Evolutionary conservation across 1,284 basidiomycete species (phyloP).

Genomic region (Meripilus lineatus): DNA sequence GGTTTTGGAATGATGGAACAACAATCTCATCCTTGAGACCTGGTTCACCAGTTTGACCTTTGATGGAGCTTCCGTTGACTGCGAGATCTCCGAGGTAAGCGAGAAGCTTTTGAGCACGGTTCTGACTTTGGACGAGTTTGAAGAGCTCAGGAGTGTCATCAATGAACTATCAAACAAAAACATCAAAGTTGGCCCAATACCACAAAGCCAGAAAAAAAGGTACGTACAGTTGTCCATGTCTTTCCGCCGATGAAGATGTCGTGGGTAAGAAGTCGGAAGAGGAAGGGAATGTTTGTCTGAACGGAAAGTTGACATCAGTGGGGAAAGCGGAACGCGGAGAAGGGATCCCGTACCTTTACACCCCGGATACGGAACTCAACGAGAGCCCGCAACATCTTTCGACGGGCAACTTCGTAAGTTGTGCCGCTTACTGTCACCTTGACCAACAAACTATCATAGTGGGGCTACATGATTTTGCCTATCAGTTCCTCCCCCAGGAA

Average conservation of each 20-base stretch:
- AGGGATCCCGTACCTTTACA: slow-evolving; percentile 70
- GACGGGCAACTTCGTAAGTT: slow-evolving; percentile 96
- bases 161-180: slow-evolving; percentile 72
- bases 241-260: slow-evolving; percentile 94
- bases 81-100: slow-evolving; percentile 97
- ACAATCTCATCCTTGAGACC: slow-evolving; percentile 90
- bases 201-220: neutral
- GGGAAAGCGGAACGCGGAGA: neutral
- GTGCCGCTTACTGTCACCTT: slow-evolving; percentile 96
- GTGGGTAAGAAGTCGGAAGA: slow-evolving; percentile 98
- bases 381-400: slow-evolving; percentile 98
- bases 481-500: too few relatives aligned
- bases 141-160: slow-evolving; percentile 99
- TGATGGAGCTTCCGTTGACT: slow-evolving; percentile 98
- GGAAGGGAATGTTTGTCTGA: slow-evolving; percentile 98
- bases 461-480: slow-evolving; percentile 56
- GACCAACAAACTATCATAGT: slow-evolving; percentile 97
- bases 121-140: slow-evolving; percentile 97
- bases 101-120: slow-evolving; percentile 96
- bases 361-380: slow-evolving; percentile 99
- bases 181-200: slow-evolving; percentile 9
- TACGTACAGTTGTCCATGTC: slow-evolving; percentile 94
- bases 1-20: slow-evolving; percentile 79
- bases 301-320: too few relatives aligned
- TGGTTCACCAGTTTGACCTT: slow-evolving; percentile 89